These are phyloP conservation scores for Aspergillus sp. DNA, from an alignment of 2,329 filamentous ascomycete genomes.

Conservation along the genomic window DNA sequence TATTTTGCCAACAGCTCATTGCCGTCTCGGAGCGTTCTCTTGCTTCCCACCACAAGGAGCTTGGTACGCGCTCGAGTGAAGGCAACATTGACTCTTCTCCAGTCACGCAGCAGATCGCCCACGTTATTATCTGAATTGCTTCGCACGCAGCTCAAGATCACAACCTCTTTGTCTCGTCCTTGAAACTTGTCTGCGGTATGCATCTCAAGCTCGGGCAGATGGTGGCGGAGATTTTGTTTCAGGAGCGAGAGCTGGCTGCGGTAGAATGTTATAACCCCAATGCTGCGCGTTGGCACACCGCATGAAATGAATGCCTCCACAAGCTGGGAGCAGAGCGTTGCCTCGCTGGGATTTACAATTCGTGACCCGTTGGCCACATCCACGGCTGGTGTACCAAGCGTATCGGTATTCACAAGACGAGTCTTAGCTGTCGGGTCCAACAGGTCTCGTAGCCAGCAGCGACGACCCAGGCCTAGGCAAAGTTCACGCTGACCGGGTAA, in stretches of 20 bases:
- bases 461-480: slow-evolving; percentile 53
- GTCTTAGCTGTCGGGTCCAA: slow-evolving; percentile 71
- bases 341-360: slow-evolving; percentile 85
- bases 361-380: slow-evolving; percentile 73
- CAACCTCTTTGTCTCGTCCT: slow-evolving; percentile 89
- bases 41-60: slow-evolving; percentile 81
- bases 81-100: slow-evolving; percentile 91
- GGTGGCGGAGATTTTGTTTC: slow-evolving; percentile 65
- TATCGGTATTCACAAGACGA: slow-evolving; percentile 86
- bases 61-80: slow-evolving; percentile 93
- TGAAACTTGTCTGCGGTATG: slow-evolving; percentile 97
- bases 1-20: slow-evolving; percentile 77
- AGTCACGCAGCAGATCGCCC: slow-evolving; percentile 89
- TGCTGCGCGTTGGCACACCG: slow-evolving; percentile 71
- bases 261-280: slow-evolving; percentile 97
- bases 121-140: slow-evolving; percentile 80
- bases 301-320: slow-evolving; percentile 74
- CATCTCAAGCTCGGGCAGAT: slow-evolving; percentile 72
- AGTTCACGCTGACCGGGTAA: slow-evolving; percentile 38
- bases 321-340: slow-evolving; percentile 72
- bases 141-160: slow-evolving; percentile 82
- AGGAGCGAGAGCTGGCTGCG: slow-evolving; percentile 85
- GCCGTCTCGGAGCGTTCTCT: slow-evolving; percentile 64
- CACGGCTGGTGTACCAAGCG: slow-evolving; percentile 60
- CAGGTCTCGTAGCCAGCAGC: slow-evolving; percentile 76